Base-by-base conservation (phyloP, 495 filamentous ascomycete genomes). In the Talaromyces liani region DNA sequence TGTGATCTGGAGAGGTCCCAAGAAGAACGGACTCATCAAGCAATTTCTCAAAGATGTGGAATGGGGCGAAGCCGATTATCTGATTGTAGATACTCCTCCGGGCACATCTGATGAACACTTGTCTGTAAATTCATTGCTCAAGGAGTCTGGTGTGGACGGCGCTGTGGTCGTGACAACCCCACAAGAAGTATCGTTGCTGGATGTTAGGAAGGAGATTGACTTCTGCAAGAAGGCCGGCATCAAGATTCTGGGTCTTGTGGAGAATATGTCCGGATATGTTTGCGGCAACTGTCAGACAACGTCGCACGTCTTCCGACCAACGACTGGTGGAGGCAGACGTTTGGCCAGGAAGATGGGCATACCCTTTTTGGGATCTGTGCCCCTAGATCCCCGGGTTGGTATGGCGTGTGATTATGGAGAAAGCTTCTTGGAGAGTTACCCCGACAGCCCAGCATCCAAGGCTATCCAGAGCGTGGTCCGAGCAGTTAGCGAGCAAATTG, bases 21-120 rank as follows among this genome's bases (percentile, higher is more conserved):
- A 98, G 82, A 98, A 98, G 84, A 98, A 97, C 69, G 94, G 94
- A 1, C 73, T 98, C 63, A 98, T 98, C 71, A 98, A 98, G 78
- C 89, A 93, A 75, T 98, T 98, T 68, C 70, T 98, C 27, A 95
- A 93, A 75, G 95, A 98, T 72, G 95, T 98, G 25, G 91, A 93
- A 70, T 98, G 95, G 94, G 94, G 95, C 10, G 89, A 93, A 64
- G 77, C 98, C 74, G 95, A 98, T 66, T 95, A 91, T 68, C 67
- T 98, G 66, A 80, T 98, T 34, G 91, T 98, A 0, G 94, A 98
- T 70, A 98, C 94, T 2, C 94, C 95, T 1, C 94, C 94, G 0
- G 94, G 94, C 2, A 98, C 94, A 12, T 90, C 85, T 54, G 94
- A 98, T 66, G 94, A 98, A 78, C 94, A 98, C 75, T 74, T 98